Evolutionary conservation across 306 rosid genomes (phyloP), one percentile per base, ranked within the genome.

Genomic region (Prunus kanzakura): DNA sequence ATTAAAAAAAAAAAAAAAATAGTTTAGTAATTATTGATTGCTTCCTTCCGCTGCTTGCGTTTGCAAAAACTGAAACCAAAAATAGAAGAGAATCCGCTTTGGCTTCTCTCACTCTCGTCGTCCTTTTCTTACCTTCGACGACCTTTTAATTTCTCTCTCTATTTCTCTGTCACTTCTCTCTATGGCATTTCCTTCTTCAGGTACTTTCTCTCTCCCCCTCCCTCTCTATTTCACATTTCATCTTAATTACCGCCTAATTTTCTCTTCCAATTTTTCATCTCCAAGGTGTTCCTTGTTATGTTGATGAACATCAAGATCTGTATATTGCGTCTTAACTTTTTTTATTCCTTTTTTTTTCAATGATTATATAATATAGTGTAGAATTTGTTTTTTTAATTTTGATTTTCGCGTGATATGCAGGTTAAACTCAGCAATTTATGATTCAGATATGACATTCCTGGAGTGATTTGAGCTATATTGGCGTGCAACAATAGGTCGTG

Each of bases 401-500:
- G 10, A 72, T 67, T 45, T 52, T 72, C 41, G 76, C 43, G 7
- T 76, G 77, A 55, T 86, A 66, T 70, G 87, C 92, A 83, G 90
- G 88, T 83, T 80, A 72, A 87, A 78, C 75, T 72, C 73, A 65
- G 43, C 69, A 46, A 72, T 64, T 75, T 23, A 61, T 82, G 72
- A 79, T 66, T 35, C 76, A 30, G 65, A 56, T 63, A 30, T 63
- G 84, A 78, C 75, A 76, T 61, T 78, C 12, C 75, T 81, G 38
- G 80, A 89, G 64, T 84, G 46, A 57, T 68, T 58, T 75, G 75
- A 50, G 84, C 78, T 81, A 22, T 49, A 67, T 84, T 75, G 72
- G 71, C 72, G 50, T 78, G 75, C 72, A 46, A 73, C 74, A 82
- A 89, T 82, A 85, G 87, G 80, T 63, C 66, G 57, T 79, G 29